These are phyloP conservation scores for Daldinia grandis DNA, from an alignment of 495 filamentous ascomycete species.

Conservation along the genomic window DNA sequence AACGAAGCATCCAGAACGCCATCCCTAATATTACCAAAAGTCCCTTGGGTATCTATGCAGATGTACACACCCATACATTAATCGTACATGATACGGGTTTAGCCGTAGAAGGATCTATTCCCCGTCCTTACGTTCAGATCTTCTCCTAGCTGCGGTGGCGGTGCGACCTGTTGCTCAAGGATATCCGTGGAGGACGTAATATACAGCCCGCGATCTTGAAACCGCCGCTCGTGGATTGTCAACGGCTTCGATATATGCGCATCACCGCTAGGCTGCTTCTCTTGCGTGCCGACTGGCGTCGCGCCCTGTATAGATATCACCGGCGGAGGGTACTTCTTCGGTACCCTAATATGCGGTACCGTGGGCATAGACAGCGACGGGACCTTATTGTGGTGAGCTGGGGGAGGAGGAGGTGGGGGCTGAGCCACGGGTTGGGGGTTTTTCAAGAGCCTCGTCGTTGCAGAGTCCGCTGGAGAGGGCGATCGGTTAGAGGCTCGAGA, in stretches of 20 bases:
- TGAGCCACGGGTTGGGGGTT: background rate
- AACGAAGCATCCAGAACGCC: constrained; percentile 12
- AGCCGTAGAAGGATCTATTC: constrained; percentile 4
- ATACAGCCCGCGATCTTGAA: constrained; percentile 15
- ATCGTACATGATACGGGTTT: constrained; percentile 1
- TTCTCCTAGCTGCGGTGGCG: background rate
- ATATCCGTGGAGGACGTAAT: background rate
- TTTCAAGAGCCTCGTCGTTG: constrained; percentile 4
- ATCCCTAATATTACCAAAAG: background rate
- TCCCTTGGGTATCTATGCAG: constrained; percentile 4
- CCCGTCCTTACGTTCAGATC: background rate
- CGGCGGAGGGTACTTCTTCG: constrained; percentile 41
- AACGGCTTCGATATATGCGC: constrained; percentile 12
- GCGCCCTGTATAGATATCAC: constrained; percentile 31
- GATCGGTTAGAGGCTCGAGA: constrained; percentile 12
- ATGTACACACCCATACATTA: background rate
- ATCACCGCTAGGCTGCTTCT: background rate
- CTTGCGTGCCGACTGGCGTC: constrained; percentile 16
- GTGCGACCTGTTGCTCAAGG: background rate
- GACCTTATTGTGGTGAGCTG: constrained; percentile 23
- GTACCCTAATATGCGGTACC: constrained; percentile 31
- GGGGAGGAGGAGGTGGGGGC: constrained; percentile 17
- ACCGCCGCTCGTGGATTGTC: constrained; percentile 17
- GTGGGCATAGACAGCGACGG: constrained; percentile 38
- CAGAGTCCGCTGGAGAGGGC: constrained; percentile 11